phyloP scores from a whole-genome alignment of 169 alveolate genomes.

The Sarcocystis neurona region DNA sequence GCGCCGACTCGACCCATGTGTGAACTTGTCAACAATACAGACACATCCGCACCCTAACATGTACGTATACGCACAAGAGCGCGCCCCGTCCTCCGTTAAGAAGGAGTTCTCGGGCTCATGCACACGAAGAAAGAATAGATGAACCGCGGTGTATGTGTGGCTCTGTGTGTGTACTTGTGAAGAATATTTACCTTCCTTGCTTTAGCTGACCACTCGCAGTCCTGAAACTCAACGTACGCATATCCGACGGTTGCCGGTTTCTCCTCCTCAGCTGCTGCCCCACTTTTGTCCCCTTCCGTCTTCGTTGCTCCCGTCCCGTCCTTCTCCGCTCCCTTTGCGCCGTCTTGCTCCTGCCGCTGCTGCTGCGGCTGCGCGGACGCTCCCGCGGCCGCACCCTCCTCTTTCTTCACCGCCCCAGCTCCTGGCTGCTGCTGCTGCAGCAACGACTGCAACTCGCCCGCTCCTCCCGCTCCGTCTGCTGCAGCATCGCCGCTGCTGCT shows the following conservation, averaged over 20 bases:
- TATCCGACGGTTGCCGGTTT: conserved; percentile 70
- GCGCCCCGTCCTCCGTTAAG: too few relatives aligned
- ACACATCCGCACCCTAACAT: too few relatives aligned
- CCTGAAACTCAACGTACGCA: conserved; percentile 77
- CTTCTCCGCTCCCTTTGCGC: not conserved
- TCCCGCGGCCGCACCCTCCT: not conserved
- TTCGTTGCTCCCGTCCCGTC: not conserved
- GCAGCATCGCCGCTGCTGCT: not conserved
- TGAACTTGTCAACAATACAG: too few relatives aligned
- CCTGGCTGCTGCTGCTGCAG: not conserved
- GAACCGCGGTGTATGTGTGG: too few relatives aligned
- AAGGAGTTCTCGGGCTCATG: too few relatives aligned
- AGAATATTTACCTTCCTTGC: conserved; percentile 79
- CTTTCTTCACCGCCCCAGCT: not conserved
- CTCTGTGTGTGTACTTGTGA: too few relatives aligned
- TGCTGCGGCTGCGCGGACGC: not conserved
- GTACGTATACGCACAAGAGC: too few relatives aligned
- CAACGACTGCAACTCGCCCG: not conserved
- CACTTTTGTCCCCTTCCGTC: not conserved
- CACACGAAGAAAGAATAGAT: too few relatives aligned
- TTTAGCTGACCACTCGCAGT: conserved; percentile 75
- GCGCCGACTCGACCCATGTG: too few relatives aligned
- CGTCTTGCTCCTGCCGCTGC: conserved; percentile 2
- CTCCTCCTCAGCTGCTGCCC: not conserved
- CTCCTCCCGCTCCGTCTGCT: conserved; percentile 8